These are phyloP conservation scores for Coelastrella sp. DNA, from an alignment of 139 green algal species.

Conservation along the genomic window DNA sequence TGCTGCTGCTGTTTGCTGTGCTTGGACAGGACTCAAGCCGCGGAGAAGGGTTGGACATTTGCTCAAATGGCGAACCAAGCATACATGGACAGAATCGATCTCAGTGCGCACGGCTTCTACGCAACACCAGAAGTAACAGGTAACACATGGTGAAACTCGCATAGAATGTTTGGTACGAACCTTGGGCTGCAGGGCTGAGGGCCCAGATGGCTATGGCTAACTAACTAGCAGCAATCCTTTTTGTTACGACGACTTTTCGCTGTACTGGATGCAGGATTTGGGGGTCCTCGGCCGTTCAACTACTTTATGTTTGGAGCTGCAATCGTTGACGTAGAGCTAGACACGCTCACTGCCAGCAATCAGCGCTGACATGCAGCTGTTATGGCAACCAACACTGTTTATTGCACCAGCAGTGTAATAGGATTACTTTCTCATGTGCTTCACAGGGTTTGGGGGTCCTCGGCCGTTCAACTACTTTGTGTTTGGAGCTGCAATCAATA, in stretches of 20 bases:
- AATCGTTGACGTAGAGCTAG: constrained; percentile 92
- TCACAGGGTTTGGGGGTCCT: constrained; percentile 73
- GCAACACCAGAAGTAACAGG: constrained; percentile 91
- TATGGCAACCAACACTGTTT: constrained; percentile 58
- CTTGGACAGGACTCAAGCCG: constrained; percentile 2
- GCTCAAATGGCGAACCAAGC: constrained; percentile 79
- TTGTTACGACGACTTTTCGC: too few relatives aligned
- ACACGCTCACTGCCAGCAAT: constrained; percentile 92
- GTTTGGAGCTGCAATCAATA: constrained; percentile 75
- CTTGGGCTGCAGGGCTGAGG: neutral
- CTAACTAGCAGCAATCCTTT: too few relatives aligned
- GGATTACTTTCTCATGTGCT: neutral
- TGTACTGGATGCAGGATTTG: constrained; percentile 72
- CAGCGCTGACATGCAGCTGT: constrained; percentile 71
- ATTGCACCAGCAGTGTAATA: neutral
- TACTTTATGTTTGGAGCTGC: constrained; percentile 91
- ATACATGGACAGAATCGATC: constrained; percentile 90
- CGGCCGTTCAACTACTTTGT: constrained; percentile 96
- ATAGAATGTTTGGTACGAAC: too few relatives aligned
- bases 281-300: constrained; percentile 89
- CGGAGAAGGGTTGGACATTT: constrained; percentile 19
- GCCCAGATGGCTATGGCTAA: too few relatives aligned
- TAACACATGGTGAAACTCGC: too few relatives aligned
- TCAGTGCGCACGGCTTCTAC: constrained; percentile 97
- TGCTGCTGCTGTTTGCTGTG: too few relatives aligned